These are phyloP conservation scores for Tetramitus jugosus DNA, from an alignment of 208 protist species.

Conservation along the genomic window DNA sequence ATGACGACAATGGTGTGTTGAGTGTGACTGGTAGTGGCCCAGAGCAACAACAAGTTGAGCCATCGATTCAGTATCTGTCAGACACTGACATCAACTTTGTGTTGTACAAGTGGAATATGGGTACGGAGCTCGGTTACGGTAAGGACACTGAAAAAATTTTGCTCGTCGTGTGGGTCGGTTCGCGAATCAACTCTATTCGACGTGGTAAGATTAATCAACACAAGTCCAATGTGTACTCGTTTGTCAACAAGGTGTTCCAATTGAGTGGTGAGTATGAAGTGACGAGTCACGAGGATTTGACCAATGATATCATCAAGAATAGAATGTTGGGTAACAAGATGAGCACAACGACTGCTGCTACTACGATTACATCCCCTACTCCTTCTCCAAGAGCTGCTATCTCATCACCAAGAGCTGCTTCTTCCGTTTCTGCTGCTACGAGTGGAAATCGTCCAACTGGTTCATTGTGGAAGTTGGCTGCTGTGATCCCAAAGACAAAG, in stretches of 20 bases:
- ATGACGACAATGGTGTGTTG: not conserved
- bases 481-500: not conserved
- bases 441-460: not conserved
- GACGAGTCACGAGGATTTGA: not conserved
- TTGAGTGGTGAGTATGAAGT: not conserved
- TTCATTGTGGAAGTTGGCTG: not conserved
- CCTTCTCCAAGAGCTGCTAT: not conserved
- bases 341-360: not conserved
- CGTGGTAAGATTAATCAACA: slow-evolving; percentile 14
- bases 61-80: not conserved
- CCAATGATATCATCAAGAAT: not conserved
- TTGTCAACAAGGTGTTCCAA: not conserved
- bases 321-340: not conserved
- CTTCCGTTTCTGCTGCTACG: no score
- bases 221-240: slow-evolving; percentile 1
- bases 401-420: not conserved
- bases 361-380: not conserved
- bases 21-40: not conserved
- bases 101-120: not conserved
- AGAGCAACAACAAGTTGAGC: not conserved
- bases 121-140: not conserved
- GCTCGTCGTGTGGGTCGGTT: not conserved
- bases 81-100: not conserved
- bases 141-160: not conserved
- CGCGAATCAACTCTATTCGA: not conserved